Base-by-base conservation (phyloP, 192 early-diverging fungal genomes). In the Coemansia sp. region DNA sequence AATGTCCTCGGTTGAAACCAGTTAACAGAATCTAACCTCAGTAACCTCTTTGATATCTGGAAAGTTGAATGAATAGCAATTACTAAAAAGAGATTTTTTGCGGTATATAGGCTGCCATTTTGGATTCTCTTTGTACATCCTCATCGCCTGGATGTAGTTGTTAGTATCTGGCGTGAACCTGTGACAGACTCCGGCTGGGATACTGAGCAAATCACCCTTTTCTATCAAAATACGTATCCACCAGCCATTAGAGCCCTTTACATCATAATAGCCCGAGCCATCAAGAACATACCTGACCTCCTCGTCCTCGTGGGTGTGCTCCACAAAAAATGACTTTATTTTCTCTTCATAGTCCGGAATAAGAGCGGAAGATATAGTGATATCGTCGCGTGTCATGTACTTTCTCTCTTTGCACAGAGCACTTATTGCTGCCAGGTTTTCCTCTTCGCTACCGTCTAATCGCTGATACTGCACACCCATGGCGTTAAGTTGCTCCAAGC, bases 301-400 rank as follows among this genome's bases (percentile, higher is more conserved):
- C 85, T 99, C 97, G 66, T 97, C 96, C 65, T 95, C 95, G 77
- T 98, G 95, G 61, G 95, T 84, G 74, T 98, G 95, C 87, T 97
- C 96, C 25, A 87, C 85, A 74, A 93, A 97, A 69, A 98, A 98
- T 7, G 75, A 91, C 84, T 95, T 94, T 66, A 99, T 86, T 77
- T 95, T 97, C 32, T 87, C 89, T 55, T 98, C 96, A 75, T 97
- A 99, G 68, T 90, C 88, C 40, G 90, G 90, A 51, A 99, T 82
- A 57, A 83, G 88, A 16, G 89, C 86, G 43, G 87, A 88, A 57
- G 93, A 92, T 55, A 97, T 92, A 42, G 82, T 85, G 63, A 98
- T 93, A 89, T 88, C 80, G 76, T 98, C 96, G 22, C 93, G 84
- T 87, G 96, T 96, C 85, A 93, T 94, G 86, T 98, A 98, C 16